Percentiles rank a stretch among this genome's conserved stretches.
These are phyloP conservation scores for Pseudogymnoascus sp. DNA, from an alignment of 2,329 filamentous ascomycete genomes.

Conservation along the genomic window DNA sequence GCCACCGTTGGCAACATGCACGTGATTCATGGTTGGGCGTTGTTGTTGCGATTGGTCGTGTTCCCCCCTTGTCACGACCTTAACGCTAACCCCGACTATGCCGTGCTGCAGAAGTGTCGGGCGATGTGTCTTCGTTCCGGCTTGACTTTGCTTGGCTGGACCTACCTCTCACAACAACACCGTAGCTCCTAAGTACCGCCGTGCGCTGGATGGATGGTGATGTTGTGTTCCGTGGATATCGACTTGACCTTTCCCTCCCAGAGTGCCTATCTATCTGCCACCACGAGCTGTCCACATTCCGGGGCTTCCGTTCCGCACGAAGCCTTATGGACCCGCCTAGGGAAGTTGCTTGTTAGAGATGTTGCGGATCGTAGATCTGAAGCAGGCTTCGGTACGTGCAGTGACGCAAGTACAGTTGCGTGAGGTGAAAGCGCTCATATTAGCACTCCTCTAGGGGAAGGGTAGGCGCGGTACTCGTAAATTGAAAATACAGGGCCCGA, in stretches of 20 bases:
- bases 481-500: not conserved
- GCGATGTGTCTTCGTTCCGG: slow-evolving; percentile 2
- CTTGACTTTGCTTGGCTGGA: not conserved
- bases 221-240: not conserved
- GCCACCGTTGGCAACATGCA: not conserved
- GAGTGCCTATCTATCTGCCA: not conserved
- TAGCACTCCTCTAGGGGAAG: not conserved
- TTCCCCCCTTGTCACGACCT: not conserved
- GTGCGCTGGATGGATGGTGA: not conserved
- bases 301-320: not conserved
- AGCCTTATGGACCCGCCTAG: not conserved
- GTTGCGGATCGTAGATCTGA: slow-evolving; percentile 5
- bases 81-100: not conserved
- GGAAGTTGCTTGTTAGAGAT: slow-evolving; percentile 5
- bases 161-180: not conserved
- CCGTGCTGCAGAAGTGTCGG: slow-evolving; percentile 1
- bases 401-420: slow-evolving; percentile 1
- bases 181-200: not conserved
- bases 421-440: slow-evolving; percentile 1
- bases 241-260: not conserved
- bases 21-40: not conserved
- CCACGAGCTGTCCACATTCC: not conserved
- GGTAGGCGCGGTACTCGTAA: slow-evolving; percentile 7
- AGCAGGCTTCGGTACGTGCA: not conserved
- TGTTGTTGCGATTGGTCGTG: not conserved